Evolutionary conservation across 805 yeast genomes (phyloP), one percentile per base, ranked within the genome.

Genomic region (Kodamaea nitidulidarum): DNA sequence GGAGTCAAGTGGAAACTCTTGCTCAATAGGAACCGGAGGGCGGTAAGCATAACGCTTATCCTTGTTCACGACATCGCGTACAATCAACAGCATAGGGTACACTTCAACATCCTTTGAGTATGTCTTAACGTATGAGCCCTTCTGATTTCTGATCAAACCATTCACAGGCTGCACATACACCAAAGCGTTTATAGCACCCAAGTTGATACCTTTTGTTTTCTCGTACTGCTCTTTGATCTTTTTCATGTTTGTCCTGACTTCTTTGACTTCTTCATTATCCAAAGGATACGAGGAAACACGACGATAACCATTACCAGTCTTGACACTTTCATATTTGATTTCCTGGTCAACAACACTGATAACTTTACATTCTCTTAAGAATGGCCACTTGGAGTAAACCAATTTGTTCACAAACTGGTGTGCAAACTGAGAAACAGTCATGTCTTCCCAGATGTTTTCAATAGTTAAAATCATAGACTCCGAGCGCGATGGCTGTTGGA

Each of bases 311-410:
- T 50, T 56, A 15, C 24, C 51, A 17, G 59, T 49, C 44, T 63
- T 72, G 25, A 58, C 47, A 3, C 57, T 55, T 36, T 69, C 76
- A 50, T 75, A 84, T 32, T 66, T 69, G 50, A 59, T 62, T 12
- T 67, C 59, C 10, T 71, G 75, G 56, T 84, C 90, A 25, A 71
- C 57, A 3, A 91, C 75, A 15, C 73, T 71, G 9, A 79, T 67
- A 29, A 91, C 79, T 52, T 75, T 78, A 7, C 88, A 83, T 62
- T 91, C 97, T 49, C 80, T 74, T 48, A 93, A 67, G 54, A 78
- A 86, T n/a, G 99, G 99, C 91, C 95, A 93, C 49, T 81, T 78
- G 9, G 85, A 76, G 56, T 80, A 90, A 2, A 85, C 83, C 36
- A 78, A 61, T 41, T 78, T 71, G 33, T 79, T 81, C 39, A 84